phyloP scores from a whole-genome alignment of 768 basidiomycete genomes.

The Agaricus sinodeliciosus region DNA sequence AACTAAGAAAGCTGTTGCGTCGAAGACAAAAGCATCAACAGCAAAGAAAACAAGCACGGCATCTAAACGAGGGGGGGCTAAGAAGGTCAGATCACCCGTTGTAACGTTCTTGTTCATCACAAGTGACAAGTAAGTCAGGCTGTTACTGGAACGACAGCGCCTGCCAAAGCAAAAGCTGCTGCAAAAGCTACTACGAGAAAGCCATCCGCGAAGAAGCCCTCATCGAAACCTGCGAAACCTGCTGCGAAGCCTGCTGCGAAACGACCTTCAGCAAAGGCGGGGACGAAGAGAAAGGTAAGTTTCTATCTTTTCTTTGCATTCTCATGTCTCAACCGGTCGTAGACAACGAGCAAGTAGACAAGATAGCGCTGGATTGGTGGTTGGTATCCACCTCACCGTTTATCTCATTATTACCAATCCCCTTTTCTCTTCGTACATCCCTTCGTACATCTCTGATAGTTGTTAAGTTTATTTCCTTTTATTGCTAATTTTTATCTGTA shows the following conservation, averaged over 20 bases:
- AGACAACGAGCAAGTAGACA: conserved; percentile 24
- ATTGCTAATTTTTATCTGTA: conserved; percentile 6
- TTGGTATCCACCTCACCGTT: not conserved
- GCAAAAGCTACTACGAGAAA: conserved; percentile 33
- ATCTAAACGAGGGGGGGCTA: conserved; percentile 30
- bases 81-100: conserved; percentile 25
- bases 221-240: conserved; percentile 11
- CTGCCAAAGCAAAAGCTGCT: conserved; percentile 33
- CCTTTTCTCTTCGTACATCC: conserved; percentile 10
- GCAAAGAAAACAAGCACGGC: conserved; percentile 31
- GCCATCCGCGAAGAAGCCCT: conserved; percentile 25
- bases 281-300: conserved; percentile 31
- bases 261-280: conserved; percentile 12
- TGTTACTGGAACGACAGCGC: conserved; percentile 34
- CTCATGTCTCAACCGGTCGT: not conserved
- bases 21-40: conserved; percentile 28
- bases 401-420: conserved; percentile 12
- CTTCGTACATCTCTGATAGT: conserved; percentile 9
- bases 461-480: not conserved
- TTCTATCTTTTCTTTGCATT: not conserved
- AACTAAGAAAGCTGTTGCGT: conserved; percentile 29
- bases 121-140: conserved; percentile 19
- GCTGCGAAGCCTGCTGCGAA: conserved; percentile 27
- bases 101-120: not conserved
- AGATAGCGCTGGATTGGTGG: not conserved